phyloP scores from a whole-genome alignment of 192 early-diverging fungal genomes.

The Mortierella hygrophila region DNA sequence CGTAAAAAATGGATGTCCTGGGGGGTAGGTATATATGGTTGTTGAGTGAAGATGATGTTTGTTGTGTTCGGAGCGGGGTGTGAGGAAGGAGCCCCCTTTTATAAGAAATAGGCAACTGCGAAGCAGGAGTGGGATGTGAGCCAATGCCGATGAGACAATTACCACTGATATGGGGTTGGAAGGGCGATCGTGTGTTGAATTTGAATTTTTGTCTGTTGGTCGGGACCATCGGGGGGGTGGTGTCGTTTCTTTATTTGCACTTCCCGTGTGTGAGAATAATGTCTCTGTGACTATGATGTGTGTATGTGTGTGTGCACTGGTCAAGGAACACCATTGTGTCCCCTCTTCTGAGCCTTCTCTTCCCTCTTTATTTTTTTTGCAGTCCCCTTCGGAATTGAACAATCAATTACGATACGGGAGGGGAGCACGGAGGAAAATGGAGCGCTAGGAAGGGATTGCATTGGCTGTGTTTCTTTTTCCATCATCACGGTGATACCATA shows the following conservation, averaged over 20 bases:
- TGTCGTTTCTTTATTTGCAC: slow-evolving; percentile 33
- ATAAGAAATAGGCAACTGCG: background rate
- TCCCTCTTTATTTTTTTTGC: too few relatives aligned
- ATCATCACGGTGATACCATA: background rate
- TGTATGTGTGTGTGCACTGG: too few relatives aligned
- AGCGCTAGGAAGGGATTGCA: background rate
- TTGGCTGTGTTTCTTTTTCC: slow-evolving; percentile 1
- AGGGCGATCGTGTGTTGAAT: background rate
- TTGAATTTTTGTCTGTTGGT: background rate
- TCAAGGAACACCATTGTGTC: too few relatives aligned
- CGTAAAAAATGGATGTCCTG: background rate
- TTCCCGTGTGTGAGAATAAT: slow-evolving; percentile 3
- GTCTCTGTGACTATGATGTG: too few relatives aligned
- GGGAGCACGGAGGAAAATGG: slow-evolving; percentile 1
- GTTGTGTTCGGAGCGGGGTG: too few relatives aligned
- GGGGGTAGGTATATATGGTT: background rate
- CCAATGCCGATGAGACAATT: slow-evolving; percentile 2
- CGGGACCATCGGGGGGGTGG: background rate
- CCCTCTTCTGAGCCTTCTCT: too few relatives aligned
- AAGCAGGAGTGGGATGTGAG: background rate
- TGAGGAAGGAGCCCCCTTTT: background rate
- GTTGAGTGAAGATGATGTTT: background rate
- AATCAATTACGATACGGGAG: background rate
- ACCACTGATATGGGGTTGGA: background rate
- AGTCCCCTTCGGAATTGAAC: background rate